These are phyloP conservation scores for Candida rishiriensis DNA, from an alignment of 805 yeast genomes.

Conservation along the genomic window DNA sequence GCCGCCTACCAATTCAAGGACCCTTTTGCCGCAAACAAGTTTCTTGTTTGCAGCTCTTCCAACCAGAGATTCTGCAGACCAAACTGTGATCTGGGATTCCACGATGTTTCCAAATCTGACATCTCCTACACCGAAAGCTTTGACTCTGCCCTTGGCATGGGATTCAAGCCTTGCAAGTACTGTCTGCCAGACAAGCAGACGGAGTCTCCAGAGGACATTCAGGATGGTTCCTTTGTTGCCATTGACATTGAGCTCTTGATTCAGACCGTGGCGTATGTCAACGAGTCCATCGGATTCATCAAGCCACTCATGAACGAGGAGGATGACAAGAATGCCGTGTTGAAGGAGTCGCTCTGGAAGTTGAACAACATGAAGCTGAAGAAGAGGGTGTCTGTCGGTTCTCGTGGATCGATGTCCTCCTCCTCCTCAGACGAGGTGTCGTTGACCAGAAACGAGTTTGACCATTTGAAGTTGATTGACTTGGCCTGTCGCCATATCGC, in stretches of 20 bases:
- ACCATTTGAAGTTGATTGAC: conserved; percentile 65
- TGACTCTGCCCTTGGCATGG: conserved; percentile 39
- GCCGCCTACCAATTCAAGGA: conserved; percentile 63
- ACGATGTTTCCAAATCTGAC: conserved; percentile 39
- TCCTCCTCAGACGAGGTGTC: conserved; percentile 14
- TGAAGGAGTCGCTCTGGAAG: conserved; percentile 14
- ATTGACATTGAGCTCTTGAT: conserved; percentile 43
- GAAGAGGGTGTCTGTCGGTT: conserved; percentile 20
- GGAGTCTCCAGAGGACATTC: conserved; percentile 13
- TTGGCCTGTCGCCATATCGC: conserved; percentile 83
- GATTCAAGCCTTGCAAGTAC: conserved; percentile 46
- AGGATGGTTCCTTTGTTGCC: conserved; percentile 30
- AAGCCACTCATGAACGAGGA: conserved; percentile 47
- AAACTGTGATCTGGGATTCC: conserved; percentile 50
- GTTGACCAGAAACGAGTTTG: conserved; percentile 56
- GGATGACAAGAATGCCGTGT: conserved; percentile 32
- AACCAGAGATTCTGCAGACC: conserved; percentile 57
- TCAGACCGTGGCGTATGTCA: conserved; percentile 50
- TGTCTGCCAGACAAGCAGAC: conserved; percentile 45
- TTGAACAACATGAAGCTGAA: conserved; percentile 11
- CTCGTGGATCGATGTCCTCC: conserved; percentile 8
- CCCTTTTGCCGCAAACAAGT: conserved; percentile 59
- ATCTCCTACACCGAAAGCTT: conserved; percentile 40
- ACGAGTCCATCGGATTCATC: conserved; percentile 53
- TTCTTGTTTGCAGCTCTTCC: conserved; percentile 45